phyloP scores from a whole-genome alignment of 2,329 filamentous ascomycete species.

The Xylaria sp. region DNA sequence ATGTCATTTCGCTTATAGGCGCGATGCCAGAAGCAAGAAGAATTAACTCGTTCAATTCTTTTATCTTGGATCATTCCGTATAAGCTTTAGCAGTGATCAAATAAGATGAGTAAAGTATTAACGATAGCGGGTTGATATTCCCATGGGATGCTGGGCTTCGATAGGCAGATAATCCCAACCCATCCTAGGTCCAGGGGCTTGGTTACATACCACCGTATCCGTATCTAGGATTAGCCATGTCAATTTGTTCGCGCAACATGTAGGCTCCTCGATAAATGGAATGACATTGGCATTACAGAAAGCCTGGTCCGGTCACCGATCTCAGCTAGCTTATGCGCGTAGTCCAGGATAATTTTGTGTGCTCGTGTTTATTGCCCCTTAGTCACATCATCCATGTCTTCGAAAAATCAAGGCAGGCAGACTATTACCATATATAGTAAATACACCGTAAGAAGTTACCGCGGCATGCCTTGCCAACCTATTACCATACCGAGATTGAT shows the following conservation, averaged over 20 bases:
- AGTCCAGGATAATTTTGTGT: no score
- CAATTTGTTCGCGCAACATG: neutral
- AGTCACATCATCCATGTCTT: no score
- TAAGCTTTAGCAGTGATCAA: neutral
- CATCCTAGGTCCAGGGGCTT: neutral
- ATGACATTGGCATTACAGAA: no score
- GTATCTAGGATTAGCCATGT: neutral
- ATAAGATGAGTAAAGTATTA: neutral
- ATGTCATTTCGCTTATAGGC: conserved; percentile 13
- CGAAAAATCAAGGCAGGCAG: no score
- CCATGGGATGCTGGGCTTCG: neutral
- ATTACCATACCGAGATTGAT: neutral
- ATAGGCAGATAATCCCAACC: neutral
- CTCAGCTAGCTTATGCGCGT: no score
- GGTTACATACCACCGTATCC: conserved; percentile 4
- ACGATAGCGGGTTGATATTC: conserved; percentile 9
- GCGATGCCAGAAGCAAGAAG: conserved; percentile 27
- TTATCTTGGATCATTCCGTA: conserved; percentile 2
- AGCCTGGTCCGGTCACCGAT: no score
- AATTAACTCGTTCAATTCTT: conserved; percentile 33
- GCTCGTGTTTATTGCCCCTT: no score
- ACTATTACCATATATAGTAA: no score
- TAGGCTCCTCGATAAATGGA: neutral
- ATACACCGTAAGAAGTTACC: no score
- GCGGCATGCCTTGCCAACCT: neutral